phyloP scores from a whole-genome alignment of 2,329 filamentous ascomycete species.

The Colletotrichum destructivum region DNA sequence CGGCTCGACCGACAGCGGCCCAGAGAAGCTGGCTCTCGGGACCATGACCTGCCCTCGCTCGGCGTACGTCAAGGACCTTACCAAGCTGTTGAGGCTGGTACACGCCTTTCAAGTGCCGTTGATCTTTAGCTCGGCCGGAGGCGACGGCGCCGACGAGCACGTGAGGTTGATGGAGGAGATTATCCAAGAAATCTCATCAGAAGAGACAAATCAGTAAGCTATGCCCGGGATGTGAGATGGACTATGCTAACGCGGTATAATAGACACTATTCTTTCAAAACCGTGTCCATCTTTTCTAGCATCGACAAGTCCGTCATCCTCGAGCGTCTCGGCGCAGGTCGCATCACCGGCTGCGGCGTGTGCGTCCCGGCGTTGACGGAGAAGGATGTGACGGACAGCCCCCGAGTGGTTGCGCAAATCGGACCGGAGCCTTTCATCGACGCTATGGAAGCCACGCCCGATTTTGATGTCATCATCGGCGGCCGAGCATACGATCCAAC shows the following conservation, averaged over 20 bases:
- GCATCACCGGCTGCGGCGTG: slow-evolving; percentile 55
- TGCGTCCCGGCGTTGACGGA: slow-evolving; percentile 57
- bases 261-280: slow-evolving; percentile 47
- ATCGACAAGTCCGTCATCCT: slow-evolving; percentile 54
- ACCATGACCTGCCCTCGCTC: slow-evolving; percentile 56
- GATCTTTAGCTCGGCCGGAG: slow-evolving; percentile 62
- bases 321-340: slow-evolving; percentile 48
- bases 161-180: slow-evolving; percentile 58
- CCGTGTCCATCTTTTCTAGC: slow-evolving; percentile 56
- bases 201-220: slow-evolving; percentile 43
- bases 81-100: slow-evolving; percentile 54
- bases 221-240: background rate
- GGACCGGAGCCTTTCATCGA: slow-evolving; percentile 61
- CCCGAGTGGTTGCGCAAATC: slow-evolving; percentile 61
- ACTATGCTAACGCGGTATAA: background rate
- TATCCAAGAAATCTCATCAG: slow-evolving; percentile 52
- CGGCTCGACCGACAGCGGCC: slow-evolving; percentile 55
- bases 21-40: slow-evolving; percentile 58
- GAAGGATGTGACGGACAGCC: slow-evolving; percentile 54
- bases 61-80: slow-evolving; percentile 60
- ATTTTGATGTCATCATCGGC: slow-evolving; percentile 64
- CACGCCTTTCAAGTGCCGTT: slow-evolving; percentile 54
- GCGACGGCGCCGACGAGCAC: slow-evolving; percentile 62
- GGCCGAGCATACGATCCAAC: slow-evolving; percentile 61
- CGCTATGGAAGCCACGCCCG: slow-evolving; percentile 57